phyloP scores from a whole-genome alignment of 2,329 filamentous ascomycete genomes.

The Hymenoscyphus fraxineus region DNA sequence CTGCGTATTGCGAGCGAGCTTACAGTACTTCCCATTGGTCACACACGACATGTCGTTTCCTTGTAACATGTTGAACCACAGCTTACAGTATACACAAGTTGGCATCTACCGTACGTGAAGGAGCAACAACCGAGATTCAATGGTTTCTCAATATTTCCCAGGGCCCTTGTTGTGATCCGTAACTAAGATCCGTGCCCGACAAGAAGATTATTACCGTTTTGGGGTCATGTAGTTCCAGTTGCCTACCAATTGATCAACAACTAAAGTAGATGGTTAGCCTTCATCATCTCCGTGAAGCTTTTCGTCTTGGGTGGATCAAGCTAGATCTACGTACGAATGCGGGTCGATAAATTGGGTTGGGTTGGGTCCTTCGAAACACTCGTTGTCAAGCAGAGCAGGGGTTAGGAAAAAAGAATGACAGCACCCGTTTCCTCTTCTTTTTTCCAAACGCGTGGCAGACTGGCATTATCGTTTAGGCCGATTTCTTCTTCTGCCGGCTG shows the following conservation, averaged over 20 bases:
- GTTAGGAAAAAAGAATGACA: neutral
- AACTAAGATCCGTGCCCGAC: neutral
- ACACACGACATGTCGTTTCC: neutral
- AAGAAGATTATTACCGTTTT: neutral
- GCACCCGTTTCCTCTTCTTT: neutral
- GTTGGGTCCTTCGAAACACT: constrained; percentile 2
- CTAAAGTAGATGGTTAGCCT: too few species aligned
- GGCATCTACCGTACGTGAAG: neutral
- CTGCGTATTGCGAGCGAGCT: neutral
- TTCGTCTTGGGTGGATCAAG: neutral
- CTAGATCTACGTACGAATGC: neutral
- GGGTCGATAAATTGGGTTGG: neutral
- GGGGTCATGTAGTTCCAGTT: neutral
- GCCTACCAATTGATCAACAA: neutral
- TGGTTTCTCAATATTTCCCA: neutral
- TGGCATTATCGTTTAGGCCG: neutral
- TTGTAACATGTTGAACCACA: neutral
- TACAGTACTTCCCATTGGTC: neutral
- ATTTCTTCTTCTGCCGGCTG: neutral
- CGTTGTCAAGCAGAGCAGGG: neutral
- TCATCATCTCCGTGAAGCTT: neutral
- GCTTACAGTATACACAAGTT: neutral
- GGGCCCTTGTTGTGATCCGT: neutral
- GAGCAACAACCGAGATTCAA: neutral
- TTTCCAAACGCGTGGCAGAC: neutral